phyloP scores from a whole-genome alignment of 2,329 filamentous ascomycete genomes.

The Beauveria scarabaeidicola region DNA sequence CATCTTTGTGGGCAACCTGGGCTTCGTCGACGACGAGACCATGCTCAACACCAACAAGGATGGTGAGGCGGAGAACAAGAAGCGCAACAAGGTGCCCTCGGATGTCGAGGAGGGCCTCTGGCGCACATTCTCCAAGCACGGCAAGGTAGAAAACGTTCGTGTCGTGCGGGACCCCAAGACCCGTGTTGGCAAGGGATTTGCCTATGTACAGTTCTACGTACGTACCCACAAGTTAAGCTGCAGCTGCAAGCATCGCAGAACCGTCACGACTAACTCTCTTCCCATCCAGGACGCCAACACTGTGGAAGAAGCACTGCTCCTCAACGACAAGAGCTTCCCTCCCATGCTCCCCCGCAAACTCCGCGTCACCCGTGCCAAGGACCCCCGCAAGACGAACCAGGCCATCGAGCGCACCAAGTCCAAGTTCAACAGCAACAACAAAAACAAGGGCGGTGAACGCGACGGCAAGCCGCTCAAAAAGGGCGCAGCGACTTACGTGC shows the following conservation, averaged over 20 bases:
- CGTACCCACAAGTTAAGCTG: slow-evolving; percentile 19
- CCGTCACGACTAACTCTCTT: slow-evolving; percentile 11
- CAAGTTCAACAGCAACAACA: slow-evolving; percentile 25
- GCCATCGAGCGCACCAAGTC: slow-evolving; percentile 30
- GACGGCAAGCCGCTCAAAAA: slow-evolving; percentile 2
- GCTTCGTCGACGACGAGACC: slow-evolving; percentile 89
- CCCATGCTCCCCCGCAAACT: slow-evolving; percentile 86
- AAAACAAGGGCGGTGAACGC: slow-evolving; percentile 11
- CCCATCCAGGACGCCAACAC: slow-evolving; percentile 60
- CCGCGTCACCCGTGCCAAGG: slow-evolving; percentile 79
- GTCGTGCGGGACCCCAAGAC: slow-evolving; percentile 86
- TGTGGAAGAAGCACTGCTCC: slow-evolving; percentile 82
- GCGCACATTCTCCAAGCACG: slow-evolving; percentile 65
- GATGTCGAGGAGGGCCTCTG: slow-evolving; percentile 92
- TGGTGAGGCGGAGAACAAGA: slow-evolving; percentile 60
- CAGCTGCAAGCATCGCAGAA: neutral
- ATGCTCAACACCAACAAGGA: slow-evolving; percentile 56
- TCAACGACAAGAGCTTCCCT: slow-evolving; percentile 86
- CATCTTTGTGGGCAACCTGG: slow-evolving; percentile 92
- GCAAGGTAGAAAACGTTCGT: slow-evolving; percentile 85
- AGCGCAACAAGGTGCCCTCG: slow-evolving; percentile 64
- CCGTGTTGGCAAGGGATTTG: slow-evolving; percentile 90
- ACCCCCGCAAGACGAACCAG: slow-evolving; percentile 50
- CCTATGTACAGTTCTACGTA: slow-evolving; percentile 89
- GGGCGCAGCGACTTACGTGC: slow-evolving; percentile 48